Evolutionary conservation across 106 monocot genomes (phyloP).

Genomic region (Dendrobium catenatum): DNA sequence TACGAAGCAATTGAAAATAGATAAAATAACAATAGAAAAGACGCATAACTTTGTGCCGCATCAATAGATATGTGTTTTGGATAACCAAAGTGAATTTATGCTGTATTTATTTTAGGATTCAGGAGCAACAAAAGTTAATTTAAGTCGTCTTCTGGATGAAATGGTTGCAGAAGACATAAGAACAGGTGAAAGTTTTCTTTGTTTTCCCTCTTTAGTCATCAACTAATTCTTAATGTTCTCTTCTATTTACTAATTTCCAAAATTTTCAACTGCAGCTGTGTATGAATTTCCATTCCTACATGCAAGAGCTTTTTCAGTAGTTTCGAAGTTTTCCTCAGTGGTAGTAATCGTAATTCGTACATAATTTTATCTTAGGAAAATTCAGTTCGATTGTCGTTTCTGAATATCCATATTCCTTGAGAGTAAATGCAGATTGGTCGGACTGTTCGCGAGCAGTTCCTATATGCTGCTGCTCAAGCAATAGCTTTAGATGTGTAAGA

Average conservation of each 20-base stretch:
- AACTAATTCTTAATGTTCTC: neutral
- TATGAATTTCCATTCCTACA: conserved; percentile 79
- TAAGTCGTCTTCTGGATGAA: conserved; percentile 53
- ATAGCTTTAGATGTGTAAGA: conserved; percentile 78
- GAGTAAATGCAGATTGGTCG: conserved; percentile 48
- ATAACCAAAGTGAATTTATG: neutral
- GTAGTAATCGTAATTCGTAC: conserved; percentile 23
- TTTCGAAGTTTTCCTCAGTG: conserved; percentile 71
- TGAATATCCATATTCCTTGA: conserved; percentile 6
- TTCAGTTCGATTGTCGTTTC: neutral
- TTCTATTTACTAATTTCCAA: neutral
- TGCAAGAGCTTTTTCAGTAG: conserved; percentile 66
- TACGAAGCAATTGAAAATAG: no score
- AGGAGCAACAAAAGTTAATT: conserved; percentile 22
- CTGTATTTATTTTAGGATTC: conserved; percentile 40
- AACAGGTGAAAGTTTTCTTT: conserved; percentile 28
- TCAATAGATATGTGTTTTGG: neutral
- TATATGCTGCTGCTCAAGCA: conserved; percentile 59
- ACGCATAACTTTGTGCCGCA: no score
- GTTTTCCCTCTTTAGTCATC: neutral
- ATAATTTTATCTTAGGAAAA: neutral
- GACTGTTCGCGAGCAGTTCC: conserved; percentile 46
- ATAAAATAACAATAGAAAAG: no score
- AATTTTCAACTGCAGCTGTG: conserved; percentile 31
- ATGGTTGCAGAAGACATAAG: conserved; percentile 60